Evolutionary conservation across 192 early-diverging fungal genomes (phyloP), one percentile per base, ranked within the genome.

Genomic region (Cetraspora pellucida): DNA sequence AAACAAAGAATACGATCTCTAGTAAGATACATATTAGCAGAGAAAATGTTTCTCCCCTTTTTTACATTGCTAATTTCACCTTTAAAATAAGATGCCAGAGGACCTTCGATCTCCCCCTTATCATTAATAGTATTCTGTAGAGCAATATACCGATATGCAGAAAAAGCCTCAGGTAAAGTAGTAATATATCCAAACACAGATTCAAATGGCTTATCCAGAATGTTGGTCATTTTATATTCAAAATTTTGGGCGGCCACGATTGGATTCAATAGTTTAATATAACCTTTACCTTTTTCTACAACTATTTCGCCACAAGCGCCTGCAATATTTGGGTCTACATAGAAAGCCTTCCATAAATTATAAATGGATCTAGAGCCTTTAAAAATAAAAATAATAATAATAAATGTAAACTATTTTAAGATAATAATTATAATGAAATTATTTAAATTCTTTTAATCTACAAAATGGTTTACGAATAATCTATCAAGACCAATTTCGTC

Each of bases 101-200:
- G 93, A 47, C 91, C 84, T 37, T 37, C 37, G 7, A 37, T 7
- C 37, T 37, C 37, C 37, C 37, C 37, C 16, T 78, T 31, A 57
- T 88, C 82, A 21, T 85, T 80, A 0, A 77, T 82, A 59, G 89
- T 88, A 74, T 92, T 91, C 60, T 91, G 84, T 30, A 94, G 82
- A 27, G 93, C 94, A 37, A 77, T 81, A 77, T 90, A 95, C 10
- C 93, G 85, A 82, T 95, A 95, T 13, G 94, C 94, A 19, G 92
- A 94, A 78, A 95, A 95, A 13, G 94, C 94, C 72, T 93, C 90
- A 23, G 94, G 93, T 68, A 95, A 87, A 55, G 94, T 94, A 2
- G 91, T 91, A 70, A 96, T 96, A 73, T 93, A 96, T 4, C 95
- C 95, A 73, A 93, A 93, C 19, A 94, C 89, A 5, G 91, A 93